phyloP scores from a whole-genome alignment of 768 basidiomycete species.

The Myochromella boudieri region DNA sequence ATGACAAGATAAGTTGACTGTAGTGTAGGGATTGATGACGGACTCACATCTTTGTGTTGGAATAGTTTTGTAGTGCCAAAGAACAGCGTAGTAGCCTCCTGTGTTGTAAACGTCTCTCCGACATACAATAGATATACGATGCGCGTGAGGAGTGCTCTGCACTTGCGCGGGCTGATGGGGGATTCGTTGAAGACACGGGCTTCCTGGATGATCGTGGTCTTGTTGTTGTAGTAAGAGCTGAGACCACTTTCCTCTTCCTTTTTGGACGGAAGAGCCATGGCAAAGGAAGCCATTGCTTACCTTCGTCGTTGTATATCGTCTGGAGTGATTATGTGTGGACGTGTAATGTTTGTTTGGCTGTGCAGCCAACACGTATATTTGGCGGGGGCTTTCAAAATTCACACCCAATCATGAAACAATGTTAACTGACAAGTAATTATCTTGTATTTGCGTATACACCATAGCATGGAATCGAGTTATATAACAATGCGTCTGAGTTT shows the following conservation, averaged over 20 bases:
- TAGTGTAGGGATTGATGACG: not conserved
- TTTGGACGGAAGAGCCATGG: conserved; percentile 83
- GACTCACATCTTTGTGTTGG: conserved; percentile 97
- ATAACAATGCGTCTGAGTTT: conserved; percentile 17
- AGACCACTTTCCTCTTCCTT: conserved; percentile 96
- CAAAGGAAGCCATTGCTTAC: conserved; percentile 48
- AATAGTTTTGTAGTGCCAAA: conserved; percentile 99
- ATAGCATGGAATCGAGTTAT: conserved; percentile 5
- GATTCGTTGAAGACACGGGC: conserved; percentile 99
- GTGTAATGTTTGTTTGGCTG: conserved; percentile 42
- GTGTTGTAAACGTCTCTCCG: conserved; percentile 91
- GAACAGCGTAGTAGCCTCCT: conserved; percentile 97
- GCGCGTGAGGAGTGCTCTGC: conserved; percentile 91
- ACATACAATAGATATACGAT: conserved; percentile 96
- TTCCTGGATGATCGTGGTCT: conserved; percentile 97
- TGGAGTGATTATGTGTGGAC: conserved; percentile 32
- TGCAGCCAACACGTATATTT: conserved; percentile 22
- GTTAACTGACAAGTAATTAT: conserved; percentile 1
- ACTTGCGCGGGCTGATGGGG: conserved; percentile 96
- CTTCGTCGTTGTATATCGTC: conserved; percentile 12
- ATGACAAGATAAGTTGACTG: conserved; percentile 10
- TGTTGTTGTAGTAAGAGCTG: conserved; percentile 93
- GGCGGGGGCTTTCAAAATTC: conserved; percentile 14
- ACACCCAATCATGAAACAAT: conserved; percentile 1
- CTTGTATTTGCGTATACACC: conserved; percentile 14